These are phyloP conservation scores for Arxiozyma telluris DNA, from an alignment of 1,139 yeast species.

Conservation along the genomic window DNA sequence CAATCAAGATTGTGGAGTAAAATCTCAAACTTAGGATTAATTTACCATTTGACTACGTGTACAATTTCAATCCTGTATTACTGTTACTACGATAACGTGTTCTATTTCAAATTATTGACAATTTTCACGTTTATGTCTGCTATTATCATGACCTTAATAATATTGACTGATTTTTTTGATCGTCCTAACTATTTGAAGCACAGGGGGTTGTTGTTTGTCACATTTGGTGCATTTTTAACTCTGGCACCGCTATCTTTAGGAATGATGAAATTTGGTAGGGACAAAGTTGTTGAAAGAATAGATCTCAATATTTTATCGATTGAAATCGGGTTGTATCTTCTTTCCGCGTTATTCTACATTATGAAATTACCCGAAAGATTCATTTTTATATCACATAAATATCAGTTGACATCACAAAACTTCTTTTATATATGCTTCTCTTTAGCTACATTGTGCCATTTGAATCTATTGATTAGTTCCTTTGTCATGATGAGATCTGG, in stretches of 20 bases:
- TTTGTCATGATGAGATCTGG: slow-evolving; percentile 11
- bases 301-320: slow-evolving; percentile 48
- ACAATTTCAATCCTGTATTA: slow-evolving; percentile 38
- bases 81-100: slow-evolving; percentile 49
- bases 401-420: slow-evolving; percentile 77
- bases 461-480: slow-evolving; percentile 8
- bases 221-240: slow-evolving; percentile 36
- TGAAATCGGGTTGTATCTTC: slow-evolving; percentile 65
- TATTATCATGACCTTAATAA: slow-evolving; percentile 10
- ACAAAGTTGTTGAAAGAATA: slow-evolving; percentile 42
- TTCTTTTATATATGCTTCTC: slow-evolving; percentile 52
- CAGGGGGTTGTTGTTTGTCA: slow-evolving; percentile 1
- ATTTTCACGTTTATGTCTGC: slow-evolving; percentile 49
- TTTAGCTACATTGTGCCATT: slow-evolving; percentile 8
- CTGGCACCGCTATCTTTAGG: slow-evolving; percentile 49
- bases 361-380: slow-evolving; percentile 66
- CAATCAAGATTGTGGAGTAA: slow-evolving; percentile 10
- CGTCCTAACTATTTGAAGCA: background rate
- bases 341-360: slow-evolving; percentile 74
- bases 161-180: slow-evolving; percentile 36
- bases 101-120: slow-evolving; percentile 39
- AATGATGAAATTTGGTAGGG: slow-evolving; percentile 35
- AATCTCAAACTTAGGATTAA: slow-evolving; percentile 9
- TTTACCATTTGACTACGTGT: slow-evolving; percentile 9
- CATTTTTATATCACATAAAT: slow-evolving; percentile 52